Percentiles rank a stretch among this genome's conserved stretches.
These are phyloP conservation scores for Leccinum sublutescens DNA, from an alignment of 768 basidiomycete genomes.

Conservation along the genomic window DNA sequence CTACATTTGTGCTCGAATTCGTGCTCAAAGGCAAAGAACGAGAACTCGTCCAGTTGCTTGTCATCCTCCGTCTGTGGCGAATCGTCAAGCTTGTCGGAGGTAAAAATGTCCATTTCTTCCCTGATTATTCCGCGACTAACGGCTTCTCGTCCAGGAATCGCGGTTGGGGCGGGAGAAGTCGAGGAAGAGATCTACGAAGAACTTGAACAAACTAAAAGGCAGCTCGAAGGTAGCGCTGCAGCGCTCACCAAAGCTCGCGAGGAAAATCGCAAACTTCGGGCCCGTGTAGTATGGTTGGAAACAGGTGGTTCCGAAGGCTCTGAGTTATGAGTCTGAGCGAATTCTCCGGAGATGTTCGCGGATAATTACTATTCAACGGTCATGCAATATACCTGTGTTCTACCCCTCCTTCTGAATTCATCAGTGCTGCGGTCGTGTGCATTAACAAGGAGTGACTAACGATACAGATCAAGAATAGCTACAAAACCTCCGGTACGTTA, in stretches of 20 bases:
- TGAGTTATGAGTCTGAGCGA: conserved; percentile 27
- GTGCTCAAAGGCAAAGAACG: conserved; percentile 64
- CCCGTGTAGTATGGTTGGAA: conserved; percentile 36
- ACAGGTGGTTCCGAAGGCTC: conserved; percentile 35
- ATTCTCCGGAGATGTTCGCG: conserved; percentile 12
- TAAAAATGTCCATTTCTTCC: conserved; percentile 20
- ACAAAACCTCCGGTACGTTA: background rate
- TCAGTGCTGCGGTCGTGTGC: background rate
- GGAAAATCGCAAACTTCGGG: conserved; percentile 55
- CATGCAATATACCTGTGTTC: conserved; percentile 9
- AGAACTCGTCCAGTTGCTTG: conserved; percentile 68
- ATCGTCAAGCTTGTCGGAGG: conserved; percentile 72
- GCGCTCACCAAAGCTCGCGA: conserved; percentile 45
- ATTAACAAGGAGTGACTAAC: conserved; percentile 11
- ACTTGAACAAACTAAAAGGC: conserved; percentile 46
- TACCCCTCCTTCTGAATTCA: conserved; percentile 13
- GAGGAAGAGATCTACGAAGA: conserved; percentile 52
- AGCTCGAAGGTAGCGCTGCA: conserved; percentile 45
- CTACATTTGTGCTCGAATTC: conserved; percentile 73
- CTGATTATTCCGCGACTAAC: background rate
- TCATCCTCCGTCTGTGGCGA: conserved; percentile 78
- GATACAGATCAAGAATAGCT: conserved; percentile 10
- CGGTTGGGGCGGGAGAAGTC: conserved; percentile 72
- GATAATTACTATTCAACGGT: conserved; percentile 3
- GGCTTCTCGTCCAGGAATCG: conserved; percentile 50